Conservation (phyloP, 2,329 filamentous ascomycete genomes). For the Fusarium begoniae region DNA sequence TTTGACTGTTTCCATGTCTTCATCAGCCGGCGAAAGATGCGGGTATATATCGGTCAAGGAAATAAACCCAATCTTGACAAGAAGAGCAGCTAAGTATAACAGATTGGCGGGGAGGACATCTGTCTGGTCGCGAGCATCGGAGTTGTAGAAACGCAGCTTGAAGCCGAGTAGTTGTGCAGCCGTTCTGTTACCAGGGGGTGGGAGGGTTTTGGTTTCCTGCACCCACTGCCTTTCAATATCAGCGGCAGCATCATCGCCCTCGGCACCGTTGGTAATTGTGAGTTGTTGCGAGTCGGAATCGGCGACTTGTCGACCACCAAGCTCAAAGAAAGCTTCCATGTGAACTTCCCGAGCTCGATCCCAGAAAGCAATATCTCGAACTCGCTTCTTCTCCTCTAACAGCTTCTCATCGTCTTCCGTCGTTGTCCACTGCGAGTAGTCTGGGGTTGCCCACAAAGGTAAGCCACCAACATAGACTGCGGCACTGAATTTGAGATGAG, state of each 20-base stretch:
- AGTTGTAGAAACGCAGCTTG: slow-evolving; percentile 95
- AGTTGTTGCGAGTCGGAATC: slow-evolving; percentile 63
- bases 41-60: slow-evolving; percentile 91
- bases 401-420: slow-evolving; percentile 74
- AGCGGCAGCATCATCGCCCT: slow-evolving; percentile 58
- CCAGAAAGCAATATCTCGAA: slow-evolving; percentile 84
- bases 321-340: slow-evolving; percentile 87
- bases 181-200: slow-evolving; percentile 86
- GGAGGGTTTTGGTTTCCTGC: slow-evolving; percentile 79
- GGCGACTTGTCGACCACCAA: slow-evolving; percentile 76
- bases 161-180: slow-evolving; percentile 96
- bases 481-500: slow-evolving; percentile 54
- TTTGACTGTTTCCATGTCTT: slow-evolving; percentile 80
- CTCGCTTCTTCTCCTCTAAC: slow-evolving; percentile 64
- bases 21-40: slow-evolving; percentile 87
- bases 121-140: slow-evolving; percentile 74
- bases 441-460: slow-evolving; percentile 86
- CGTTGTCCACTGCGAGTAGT: slow-evolving; percentile 68
- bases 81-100: slow-evolving; percentile 87
- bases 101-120: slow-evolving; percentile 91
- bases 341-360: slow-evolving; percentile 77
- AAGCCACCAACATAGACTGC: slow-evolving; percentile 69
- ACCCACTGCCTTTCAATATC: slow-evolving; percentile 78
- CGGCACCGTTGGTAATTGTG: slow-evolving; percentile 50
- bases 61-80: slow-evolving; percentile 98